A percentile compares a stretch with the other conserved stretches of the same genome.
Conservation (phyloP, 1,284 basidiomycete genomes). For the Microbotryum silenes-acaulis region DNA sequence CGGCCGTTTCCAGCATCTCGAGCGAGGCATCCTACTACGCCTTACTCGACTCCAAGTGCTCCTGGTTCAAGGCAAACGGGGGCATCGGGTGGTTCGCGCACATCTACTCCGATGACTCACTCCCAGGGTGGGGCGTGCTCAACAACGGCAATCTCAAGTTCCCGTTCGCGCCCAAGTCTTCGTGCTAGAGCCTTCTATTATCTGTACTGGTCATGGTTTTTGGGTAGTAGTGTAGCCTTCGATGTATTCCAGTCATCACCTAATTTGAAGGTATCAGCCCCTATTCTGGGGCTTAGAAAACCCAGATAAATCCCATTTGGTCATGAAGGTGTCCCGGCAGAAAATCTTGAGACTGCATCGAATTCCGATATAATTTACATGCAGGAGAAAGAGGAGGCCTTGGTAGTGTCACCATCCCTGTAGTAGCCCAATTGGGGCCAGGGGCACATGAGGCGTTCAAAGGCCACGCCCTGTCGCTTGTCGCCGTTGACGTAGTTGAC, state of each 20-base stretch:
- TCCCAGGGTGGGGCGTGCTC: slow-evolving; percentile 5
- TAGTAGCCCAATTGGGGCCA: slow-evolving; percentile 8
- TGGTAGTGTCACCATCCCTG: slow-evolving; percentile 7
- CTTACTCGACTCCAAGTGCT: slow-evolving; percentile 31
- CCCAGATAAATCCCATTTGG: too few species aligned
- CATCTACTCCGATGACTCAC: slow-evolving; percentile 55
- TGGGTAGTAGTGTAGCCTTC: too few species aligned
- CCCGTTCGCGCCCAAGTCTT: too few species aligned
- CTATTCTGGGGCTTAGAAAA: too few species aligned
- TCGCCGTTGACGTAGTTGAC: slow-evolving; percentile 11
- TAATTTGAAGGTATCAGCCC: too few species aligned
- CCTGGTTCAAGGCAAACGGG: slow-evolving; percentile 22
- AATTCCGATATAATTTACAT: not conserved
- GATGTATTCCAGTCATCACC: too few species aligned
- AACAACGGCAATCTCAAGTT: too few species aligned
- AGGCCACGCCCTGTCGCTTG: slow-evolving; percentile 3
- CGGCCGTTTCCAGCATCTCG: slow-evolving; percentile 30
- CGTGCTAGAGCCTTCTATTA: too few species aligned
- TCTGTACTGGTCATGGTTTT: too few species aligned
- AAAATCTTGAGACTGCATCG: too few species aligned
- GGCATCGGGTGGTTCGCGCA: slow-evolving; percentile 71
- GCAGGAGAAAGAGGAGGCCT: slow-evolving; percentile 13
- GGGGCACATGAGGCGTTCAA: slow-evolving; percentile 7
- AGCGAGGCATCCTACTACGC: slow-evolving; percentile 43
- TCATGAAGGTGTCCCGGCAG: too few species aligned